Evolutionary conservation across 2,329 filamentous ascomycete genomes (phyloP).

Genomic region (Teratosphaeria destructans): DNA sequence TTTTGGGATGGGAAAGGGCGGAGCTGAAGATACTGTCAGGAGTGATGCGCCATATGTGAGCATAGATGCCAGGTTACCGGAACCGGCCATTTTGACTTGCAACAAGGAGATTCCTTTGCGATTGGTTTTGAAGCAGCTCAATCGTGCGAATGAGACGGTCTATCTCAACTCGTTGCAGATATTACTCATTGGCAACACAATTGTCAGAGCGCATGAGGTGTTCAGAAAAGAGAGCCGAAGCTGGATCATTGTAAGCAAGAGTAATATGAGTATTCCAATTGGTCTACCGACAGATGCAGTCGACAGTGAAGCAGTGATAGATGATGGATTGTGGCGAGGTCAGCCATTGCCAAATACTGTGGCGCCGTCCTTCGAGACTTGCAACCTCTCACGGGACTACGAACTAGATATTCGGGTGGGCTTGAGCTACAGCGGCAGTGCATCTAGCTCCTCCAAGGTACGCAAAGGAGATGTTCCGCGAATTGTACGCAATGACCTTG

Average conservation of each 20-base stretch:
- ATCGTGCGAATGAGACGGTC: slow-evolving; percentile 56
- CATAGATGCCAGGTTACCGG: slow-evolving; percentile 75
- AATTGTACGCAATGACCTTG: slow-evolving; percentile 10
- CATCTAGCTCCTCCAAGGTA: slow-evolving; percentile 34
- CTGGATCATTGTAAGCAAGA: slow-evolving; percentile 65
- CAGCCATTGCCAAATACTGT: slow-evolving; percentile 72
- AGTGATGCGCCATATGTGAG: slow-evolving; percentile 49
- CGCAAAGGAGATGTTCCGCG: slow-evolving; percentile 17
- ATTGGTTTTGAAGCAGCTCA: slow-evolving; percentile 67
- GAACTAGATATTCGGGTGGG: slow-evolving; percentile 75
- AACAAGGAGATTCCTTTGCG: slow-evolving; percentile 75
- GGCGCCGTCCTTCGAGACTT: slow-evolving; percentile 76
- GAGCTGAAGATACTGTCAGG: background rate
- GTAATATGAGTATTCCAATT: slow-evolving; percentile 62
- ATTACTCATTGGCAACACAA: slow-evolving; percentile 68
- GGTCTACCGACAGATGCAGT: slow-evolving; percentile 46
- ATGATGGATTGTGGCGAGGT: slow-evolving; percentile 63
- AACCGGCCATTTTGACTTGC: slow-evolving; percentile 80
- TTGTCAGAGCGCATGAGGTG: slow-evolving; percentile 68
- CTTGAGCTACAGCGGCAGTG: slow-evolving; percentile 58
- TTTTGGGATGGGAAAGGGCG: slow-evolving; percentile 39
- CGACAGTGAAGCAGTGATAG: slow-evolving; percentile 36
- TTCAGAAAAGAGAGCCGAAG: slow-evolving; percentile 57
- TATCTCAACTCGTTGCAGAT: slow-evolving; percentile 73
- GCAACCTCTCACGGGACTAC: slow-evolving; percentile 75